phyloP scores from a whole-genome alignment of 1,284 basidiomycete species.

The Mycocalia duriaeana region DNA sequence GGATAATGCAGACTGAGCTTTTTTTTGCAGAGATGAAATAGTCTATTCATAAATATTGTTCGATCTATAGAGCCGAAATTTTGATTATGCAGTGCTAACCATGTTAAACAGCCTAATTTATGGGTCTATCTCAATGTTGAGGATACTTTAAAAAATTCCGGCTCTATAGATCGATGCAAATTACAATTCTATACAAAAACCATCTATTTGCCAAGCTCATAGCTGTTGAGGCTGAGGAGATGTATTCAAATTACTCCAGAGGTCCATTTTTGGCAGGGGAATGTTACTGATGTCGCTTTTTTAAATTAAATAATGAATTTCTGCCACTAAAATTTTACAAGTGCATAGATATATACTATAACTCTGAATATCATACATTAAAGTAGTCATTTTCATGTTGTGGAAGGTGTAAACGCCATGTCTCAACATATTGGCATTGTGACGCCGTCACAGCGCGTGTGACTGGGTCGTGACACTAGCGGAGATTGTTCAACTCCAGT shows the following conservation, averaged over 20 bases:
- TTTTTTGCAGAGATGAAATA: not conserved
- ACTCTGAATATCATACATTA: not conserved
- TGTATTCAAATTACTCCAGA: not conserved
- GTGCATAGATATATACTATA: not conserved
- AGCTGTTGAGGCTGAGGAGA: not conserved
- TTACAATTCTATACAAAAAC: not conserved
- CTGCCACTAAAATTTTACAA: not conserved
- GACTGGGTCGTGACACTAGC: not conserved
- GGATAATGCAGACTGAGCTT: not conserved
- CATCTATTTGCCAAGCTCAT: not conserved
- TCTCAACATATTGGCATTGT: not conserved
- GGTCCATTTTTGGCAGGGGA: not conserved
- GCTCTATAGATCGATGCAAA: not conserved
- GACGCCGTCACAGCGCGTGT: not conserved
- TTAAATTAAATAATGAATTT: not conserved
- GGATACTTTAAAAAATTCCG: not conserved
- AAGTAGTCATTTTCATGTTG: not conserved
- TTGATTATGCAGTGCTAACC: not conserved
- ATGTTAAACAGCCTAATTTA: not conserved
- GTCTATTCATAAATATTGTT: not conserved
- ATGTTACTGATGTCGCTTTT: not conserved
- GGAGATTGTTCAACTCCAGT: not conserved
- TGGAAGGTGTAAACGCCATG: not conserved
- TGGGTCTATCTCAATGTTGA: not conserved
- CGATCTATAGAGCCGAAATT: not conserved